Evolutionary conservation across 148 eudicot genomes (phyloP), one percentile per base, ranked within the genome.

Genomic region (Silene conica): DNA sequence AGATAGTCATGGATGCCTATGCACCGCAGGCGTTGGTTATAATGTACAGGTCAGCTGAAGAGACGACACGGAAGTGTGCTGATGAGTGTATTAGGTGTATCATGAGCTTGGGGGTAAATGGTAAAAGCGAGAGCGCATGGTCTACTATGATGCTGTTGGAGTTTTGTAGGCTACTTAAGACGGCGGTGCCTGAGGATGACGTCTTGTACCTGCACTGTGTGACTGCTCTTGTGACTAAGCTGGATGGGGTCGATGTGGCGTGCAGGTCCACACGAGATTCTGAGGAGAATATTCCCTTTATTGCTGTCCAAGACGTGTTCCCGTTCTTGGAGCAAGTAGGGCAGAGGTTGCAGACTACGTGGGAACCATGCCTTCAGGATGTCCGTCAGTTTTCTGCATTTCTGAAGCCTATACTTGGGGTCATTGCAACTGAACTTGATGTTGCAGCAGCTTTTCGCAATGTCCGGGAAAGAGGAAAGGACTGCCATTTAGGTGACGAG

Each of bases 351-450:
- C 67, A 23, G 15, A 18, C 63, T 3, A 74, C 12, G 3, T 7
- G 3, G 0, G 86, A 82, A 72, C 85, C 84, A 0, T 74, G 71
- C 9, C 8, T 28, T 0, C 61, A 20, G 71, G 96, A 89, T 75
- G 93, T 91, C 18, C 38, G 55, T 41, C 93, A 87, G 79, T 87
- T 94, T 57, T 73, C 83, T 4, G 85, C 88, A 0, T 91, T 94
- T 77, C 55, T 88, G 77, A 62, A 63, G 34, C 91, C 96, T 8
- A 22, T 88, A 52, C 74, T 63, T 23, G 26, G n/a, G 13, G 80
- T 85, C 28, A 68, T 62, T 74, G 71, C 55, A 18, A 41, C 54
- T 56, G 70, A 78, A 75, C 56, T 73, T 78, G 19, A 56, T 60
- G 61, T 0, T 20, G 71, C 71, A 11, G 28, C 79, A 22, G 82